Base-by-base conservation (phyloP, 805 yeast species). In the Kodamaea nitidulidarum region DNA sequence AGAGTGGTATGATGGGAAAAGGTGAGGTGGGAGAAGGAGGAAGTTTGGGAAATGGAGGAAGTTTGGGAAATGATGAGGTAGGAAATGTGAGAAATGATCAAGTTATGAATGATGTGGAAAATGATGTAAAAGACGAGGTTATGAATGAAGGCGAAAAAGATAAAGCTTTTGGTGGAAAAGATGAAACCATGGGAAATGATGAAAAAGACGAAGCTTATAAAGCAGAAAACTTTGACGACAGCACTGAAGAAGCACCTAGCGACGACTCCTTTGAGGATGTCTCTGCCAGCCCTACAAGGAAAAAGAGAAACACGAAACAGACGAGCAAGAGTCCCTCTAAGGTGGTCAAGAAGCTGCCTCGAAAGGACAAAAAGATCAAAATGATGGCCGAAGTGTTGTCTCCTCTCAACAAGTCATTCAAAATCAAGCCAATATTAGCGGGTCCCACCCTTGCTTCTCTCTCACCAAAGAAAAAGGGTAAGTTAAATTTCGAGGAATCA, bases 401-500 rank as follows among this genome's bases (percentile, higher is more conserved):
- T 18, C 59, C 56, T 5, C 41, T 42, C 41, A 56, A 48, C 18
- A 51, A 44, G 31, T 46, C 59, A 6, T 52, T 56, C 43, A 57
- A 58, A 37, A 50, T 58, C 32, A 58, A 57, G 38, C 39, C 50
- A 4, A 54, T 50, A 7, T 27, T 43, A 31, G 28, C 47, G 7
- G 43, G 47, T 4, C 48, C 54, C n/a, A 46, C 49, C 9, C 39
- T 57, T 2, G 51, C 57, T 4, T 47, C 55, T 6, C 39, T 52
- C 12, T 45, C 58, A 4, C 48, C 51, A 7, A 45, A 43, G n/a
- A 41, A 50, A 26, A 25, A 28, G 15, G 21, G 21, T 11, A n/a
- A 6, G 7, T 12, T 27, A 21, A 27, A 25, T 21, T 17, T 32
- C 7, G 10, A 33, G 40, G 22, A 6, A 16, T 17, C 39, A 4